A percentile compares a stretch with the other conserved stretches of the same genome.
These are phyloP conservation scores for Glaciozyma martinii DNA, from an alignment of 768 basidiomycete species.

Conservation along the genomic window DNA sequence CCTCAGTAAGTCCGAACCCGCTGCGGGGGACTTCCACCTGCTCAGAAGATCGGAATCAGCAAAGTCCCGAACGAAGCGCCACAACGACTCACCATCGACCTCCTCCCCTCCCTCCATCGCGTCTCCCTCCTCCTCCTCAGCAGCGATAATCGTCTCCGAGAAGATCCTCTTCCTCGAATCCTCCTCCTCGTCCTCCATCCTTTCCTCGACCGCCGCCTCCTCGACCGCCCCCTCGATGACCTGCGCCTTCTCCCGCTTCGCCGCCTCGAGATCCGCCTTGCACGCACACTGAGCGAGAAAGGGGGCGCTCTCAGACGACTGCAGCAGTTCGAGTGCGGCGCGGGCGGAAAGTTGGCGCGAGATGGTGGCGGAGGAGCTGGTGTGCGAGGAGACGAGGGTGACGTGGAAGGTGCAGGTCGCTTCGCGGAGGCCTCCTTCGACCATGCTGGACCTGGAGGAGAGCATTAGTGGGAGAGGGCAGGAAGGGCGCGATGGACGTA, in stretches of 20 bases:
- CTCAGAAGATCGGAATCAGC: too few relatives aligned
- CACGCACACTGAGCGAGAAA: background rate
- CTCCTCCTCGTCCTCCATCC: background rate
- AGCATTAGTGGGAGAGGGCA: too few relatives aligned
- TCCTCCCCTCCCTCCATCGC: background rate
- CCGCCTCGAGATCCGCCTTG: background rate
- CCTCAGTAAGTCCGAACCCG: too few relatives aligned
- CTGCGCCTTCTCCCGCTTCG: background rate
- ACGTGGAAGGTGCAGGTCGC: slow-evolving; percentile 13
- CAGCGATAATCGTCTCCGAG: background rate
- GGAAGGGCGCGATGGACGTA: background rate
- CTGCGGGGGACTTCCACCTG: too few relatives aligned
- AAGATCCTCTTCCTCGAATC: background rate
- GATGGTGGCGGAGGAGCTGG: slow-evolving; percentile 1
- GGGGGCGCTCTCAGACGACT: background rate
- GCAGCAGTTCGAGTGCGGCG: slow-evolving; percentile 6
- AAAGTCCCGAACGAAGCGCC: too few relatives aligned
- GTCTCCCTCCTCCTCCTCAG: background rate
- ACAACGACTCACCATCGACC: background rate
- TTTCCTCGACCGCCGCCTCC: background rate
- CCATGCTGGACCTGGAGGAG: too few relatives aligned
- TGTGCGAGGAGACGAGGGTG: background rate
- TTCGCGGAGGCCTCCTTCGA: background rate
- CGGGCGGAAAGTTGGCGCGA: slow-evolving; percentile 17
- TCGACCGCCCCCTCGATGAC: background rate